Evolutionary conservation across 2,329 filamentous ascomycete genomes (phyloP).

Genomic region (Bipolaris cookei): DNA sequence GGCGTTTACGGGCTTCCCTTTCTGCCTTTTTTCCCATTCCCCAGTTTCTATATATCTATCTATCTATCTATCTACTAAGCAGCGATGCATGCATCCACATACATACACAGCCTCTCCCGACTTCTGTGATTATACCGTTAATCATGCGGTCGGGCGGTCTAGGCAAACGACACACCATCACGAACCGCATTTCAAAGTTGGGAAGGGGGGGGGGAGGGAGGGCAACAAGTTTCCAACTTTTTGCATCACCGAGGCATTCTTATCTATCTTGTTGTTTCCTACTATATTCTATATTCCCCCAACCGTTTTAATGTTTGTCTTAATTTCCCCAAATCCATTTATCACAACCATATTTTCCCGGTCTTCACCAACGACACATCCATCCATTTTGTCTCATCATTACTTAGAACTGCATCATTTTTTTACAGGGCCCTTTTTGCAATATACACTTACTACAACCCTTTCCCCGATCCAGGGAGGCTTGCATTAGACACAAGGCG

Average conservation of each 20-base stretch:
- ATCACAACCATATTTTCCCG: too few species aligned
- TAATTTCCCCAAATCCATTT: too few species aligned
- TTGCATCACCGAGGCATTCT: slow-evolving; percentile 3
- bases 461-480: background rate
- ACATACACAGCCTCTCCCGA: too few species aligned
- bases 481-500: slow-evolving; percentile 12
- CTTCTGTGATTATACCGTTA: background rate
- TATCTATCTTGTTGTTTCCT: background rate
- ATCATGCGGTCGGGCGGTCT: slow-evolving; percentile 19
- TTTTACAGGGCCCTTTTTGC: too few species aligned
- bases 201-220: too few species aligned
- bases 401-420: too few species aligned
- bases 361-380: too few species aligned
- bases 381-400: too few species aligned
- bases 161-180: slow-evolving; percentile 19
- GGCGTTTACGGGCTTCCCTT: slow-evolving; percentile 32
- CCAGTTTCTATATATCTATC: slow-evolving; percentile 7
- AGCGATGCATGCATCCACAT: slow-evolving; percentile 15
- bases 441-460: too few species aligned
- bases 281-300: too few species aligned
- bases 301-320: too few species aligned
- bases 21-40: slow-evolving; percentile 14
- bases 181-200: slow-evolving; percentile 19
- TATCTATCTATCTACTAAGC: slow-evolving; percentile 20
- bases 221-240: too few species aligned